Percentiles rank a stretch among this genome's conserved stretches.
Evolutionary conservation across 1,139 yeast genomes (phyloP).

Genomic region (Kodamaea arcana): DNA sequence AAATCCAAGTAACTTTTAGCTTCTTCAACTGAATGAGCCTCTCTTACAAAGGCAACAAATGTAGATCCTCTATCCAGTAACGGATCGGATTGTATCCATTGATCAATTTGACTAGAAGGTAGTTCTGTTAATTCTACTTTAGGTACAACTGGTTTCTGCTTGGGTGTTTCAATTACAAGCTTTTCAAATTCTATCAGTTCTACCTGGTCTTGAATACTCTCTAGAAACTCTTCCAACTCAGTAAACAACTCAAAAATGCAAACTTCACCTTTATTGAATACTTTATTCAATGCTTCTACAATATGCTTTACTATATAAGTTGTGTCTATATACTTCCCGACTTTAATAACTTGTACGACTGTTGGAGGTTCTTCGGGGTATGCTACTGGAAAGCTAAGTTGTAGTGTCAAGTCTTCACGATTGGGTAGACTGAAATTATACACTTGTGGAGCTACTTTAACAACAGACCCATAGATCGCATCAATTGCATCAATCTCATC

Average conservation of each 20-base stretch:
- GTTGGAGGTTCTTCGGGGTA: constrained; percentile 70
- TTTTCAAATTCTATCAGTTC: constrained; percentile 5
- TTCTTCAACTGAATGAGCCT: constrained; percentile 59
- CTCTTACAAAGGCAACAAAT: constrained; percentile 72
- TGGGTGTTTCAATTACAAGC: background rate
- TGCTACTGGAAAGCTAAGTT: constrained; percentile 60
- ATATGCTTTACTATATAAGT: constrained; percentile 42
- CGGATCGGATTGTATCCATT: constrained; percentile 78
- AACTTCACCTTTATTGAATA: constrained; percentile 59
- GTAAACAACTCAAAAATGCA: constrained; percentile 75
- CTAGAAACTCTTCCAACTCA: constrained; percentile 54
- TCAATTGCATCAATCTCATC: constrained; percentile 83
- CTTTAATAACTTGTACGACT: constrained; percentile 47
- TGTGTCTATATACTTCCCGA: constrained; percentile 35
- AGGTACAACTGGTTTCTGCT: background rate
- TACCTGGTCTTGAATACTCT: constrained; percentile 25
- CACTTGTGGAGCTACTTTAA: constrained; percentile 29
- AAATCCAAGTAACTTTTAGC: constrained; percentile 50
- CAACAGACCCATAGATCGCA: constrained; percentile 66
- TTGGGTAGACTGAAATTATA: constrained; percentile 62
- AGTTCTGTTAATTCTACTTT: background rate
- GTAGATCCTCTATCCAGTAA: constrained; percentile 80
- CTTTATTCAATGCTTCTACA: constrained; percentile 45
- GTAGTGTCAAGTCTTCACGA: constrained; percentile 52
- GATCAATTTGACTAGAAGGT: constrained; percentile 44